Conservation (phyloP, 768 basidiomycete genomes). For the Daedaleopsis sinensis region DNA sequence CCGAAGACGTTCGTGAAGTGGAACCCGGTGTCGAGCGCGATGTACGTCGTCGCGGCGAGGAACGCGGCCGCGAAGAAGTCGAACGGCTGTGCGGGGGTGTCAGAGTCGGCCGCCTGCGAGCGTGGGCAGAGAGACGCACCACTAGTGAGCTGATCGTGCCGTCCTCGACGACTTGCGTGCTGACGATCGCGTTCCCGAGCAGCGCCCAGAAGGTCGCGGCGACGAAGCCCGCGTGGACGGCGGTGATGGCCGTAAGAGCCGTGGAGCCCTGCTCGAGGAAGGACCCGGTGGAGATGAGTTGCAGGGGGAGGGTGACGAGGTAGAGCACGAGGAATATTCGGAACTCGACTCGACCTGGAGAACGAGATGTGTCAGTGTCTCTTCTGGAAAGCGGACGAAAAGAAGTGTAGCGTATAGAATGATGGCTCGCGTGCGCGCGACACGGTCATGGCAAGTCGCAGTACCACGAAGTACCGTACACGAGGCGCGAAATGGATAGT, state of each 20-base stretch:
- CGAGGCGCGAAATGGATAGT: too few relatives aligned
- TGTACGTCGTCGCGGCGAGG: conserved; percentile 77
- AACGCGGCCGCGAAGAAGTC: conserved; percentile 56
- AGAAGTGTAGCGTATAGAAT: neutral
- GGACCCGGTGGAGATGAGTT: conserved; percentile 80
- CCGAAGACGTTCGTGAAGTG: conserved; percentile 65
- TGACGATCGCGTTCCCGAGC: conserved; percentile 74
- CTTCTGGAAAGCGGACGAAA: neutral
- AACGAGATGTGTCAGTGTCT: neutral
- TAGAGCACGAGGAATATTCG: conserved; percentile 67
- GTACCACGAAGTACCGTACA: too few relatives aligned
- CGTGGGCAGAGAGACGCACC: conserved; percentile 42
- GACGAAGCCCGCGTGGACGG: conserved; percentile 79
- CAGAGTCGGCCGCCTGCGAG: neutral
- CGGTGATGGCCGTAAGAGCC: conserved; percentile 67
- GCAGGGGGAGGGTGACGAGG: conserved; percentile 72
- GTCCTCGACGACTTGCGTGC: conserved; percentile 92
- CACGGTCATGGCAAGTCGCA: too few relatives aligned
- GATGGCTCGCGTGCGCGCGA: too few relatives aligned
- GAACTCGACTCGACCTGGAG: conserved; percentile 68
- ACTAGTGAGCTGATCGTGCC: conserved; percentile 74
- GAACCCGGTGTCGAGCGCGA: conserved; percentile 81
- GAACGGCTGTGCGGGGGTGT: conserved; percentile 54
- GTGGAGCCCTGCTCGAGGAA: conserved; percentile 79
- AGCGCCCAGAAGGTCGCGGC: conserved; percentile 80